phyloP scores from a whole-genome alignment of 2,329 filamentous ascomycete species.

The Trichophyton schoenleinii region DNA sequence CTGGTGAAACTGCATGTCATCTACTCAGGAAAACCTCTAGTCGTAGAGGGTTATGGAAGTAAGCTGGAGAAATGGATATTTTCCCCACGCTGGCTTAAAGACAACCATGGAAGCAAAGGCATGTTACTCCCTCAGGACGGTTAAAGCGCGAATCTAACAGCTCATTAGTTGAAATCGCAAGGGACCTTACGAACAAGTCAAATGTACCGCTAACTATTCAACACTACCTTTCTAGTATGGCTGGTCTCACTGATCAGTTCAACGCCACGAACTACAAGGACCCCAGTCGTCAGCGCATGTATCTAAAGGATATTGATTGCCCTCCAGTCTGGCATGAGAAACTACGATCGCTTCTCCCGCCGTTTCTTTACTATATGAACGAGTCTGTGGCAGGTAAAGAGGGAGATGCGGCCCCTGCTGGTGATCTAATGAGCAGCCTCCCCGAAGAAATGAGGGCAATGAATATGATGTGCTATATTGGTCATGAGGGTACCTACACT shows the following conservation, averaged over 20 bases:
- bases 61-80: slow-evolving; percentile 67
- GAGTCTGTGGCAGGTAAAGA: slow-evolving; percentile 47
- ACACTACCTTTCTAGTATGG: slow-evolving; percentile 84
- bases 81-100: slow-evolving; percentile 64
- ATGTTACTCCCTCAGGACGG: slow-evolving; percentile 9
- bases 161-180: slow-evolving; percentile 61
- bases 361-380: slow-evolving; percentile 80
- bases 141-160: not conserved
- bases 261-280: slow-evolving; percentile 63
- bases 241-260: slow-evolving; percentile 71
- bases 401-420: slow-evolving; percentile 49
- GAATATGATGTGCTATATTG: slow-evolving; percentile 97
- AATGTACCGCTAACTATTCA: slow-evolving; percentile 75
- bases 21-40: slow-evolving; percentile 69
- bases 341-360: slow-evolving; percentile 63
- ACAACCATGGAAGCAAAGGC: slow-evolving; percentile 69
- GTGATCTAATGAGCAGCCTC: slow-evolving; percentile 89
- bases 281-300: slow-evolving; percentile 69
- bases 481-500: slow-evolving; percentile 93
- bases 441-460: slow-evolving; percentile 78
- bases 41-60: slow-evolving; percentile 78
- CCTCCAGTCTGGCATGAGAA: slow-evolving; percentile 75
- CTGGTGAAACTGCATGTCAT: slow-evolving; percentile 75
- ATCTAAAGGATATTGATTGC: slow-evolving; percentile 95
- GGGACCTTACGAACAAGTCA: slow-evolving; percentile 60